Evolutionary conservation across 768 basidiomycete genomes (phyloP).

Genomic region (Calocybe cyanea): DNA sequence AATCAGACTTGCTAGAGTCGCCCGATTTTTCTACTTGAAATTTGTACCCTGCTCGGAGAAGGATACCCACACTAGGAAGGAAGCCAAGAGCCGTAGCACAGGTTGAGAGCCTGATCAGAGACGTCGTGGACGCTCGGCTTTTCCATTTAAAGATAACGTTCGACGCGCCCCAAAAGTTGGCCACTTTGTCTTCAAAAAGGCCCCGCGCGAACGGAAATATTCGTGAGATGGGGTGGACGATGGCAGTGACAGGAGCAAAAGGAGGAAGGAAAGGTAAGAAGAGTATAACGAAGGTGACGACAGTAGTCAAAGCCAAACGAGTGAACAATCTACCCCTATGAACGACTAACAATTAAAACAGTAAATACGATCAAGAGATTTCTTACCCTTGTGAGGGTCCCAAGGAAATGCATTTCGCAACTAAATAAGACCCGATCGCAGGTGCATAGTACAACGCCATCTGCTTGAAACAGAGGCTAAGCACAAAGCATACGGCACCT

Average conservation of each 20-base stretch:
- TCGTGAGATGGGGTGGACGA: slow-evolving; percentile 66
- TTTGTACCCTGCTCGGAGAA: slow-evolving; percentile 33
- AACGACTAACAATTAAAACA: not conserved
- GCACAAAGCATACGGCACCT: slow-evolving; percentile 77
- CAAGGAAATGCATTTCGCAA: slow-evolving; percentile 85
- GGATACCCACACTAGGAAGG: slow-evolving; percentile 50
- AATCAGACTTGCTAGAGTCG: slow-evolving; percentile 8
- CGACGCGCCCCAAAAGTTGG: slow-evolving; percentile 96
- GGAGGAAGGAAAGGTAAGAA: slow-evolving; percentile 81
- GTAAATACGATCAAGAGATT: not conserved
- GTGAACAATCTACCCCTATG: slow-evolving; percentile 51
- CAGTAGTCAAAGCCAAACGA: slow-evolving; percentile 61
- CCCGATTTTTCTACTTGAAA: slow-evolving; percentile 12
- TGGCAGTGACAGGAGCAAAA: slow-evolving; percentile 43
- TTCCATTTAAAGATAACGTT: slow-evolving; percentile 90
- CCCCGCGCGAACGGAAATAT: slow-evolving; percentile 93
- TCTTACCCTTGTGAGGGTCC: slow-evolving; percentile 69
- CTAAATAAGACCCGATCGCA: slow-evolving; percentile 83
- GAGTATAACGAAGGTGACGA: slow-evolving; percentile 59
- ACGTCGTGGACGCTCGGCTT: slow-evolving; percentile 37
- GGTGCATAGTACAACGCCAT: slow-evolving; percentile 96
- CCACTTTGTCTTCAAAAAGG: slow-evolving; percentile 93
- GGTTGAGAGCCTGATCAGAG: slow-evolving; percentile 65
- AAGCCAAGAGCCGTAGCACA: slow-evolving; percentile 69
- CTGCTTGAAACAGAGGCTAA: slow-evolving; percentile 91